Evolutionary conservation across 129 eudicot genomes (phyloP).

Genomic region (Escallonia rubra): DNA sequence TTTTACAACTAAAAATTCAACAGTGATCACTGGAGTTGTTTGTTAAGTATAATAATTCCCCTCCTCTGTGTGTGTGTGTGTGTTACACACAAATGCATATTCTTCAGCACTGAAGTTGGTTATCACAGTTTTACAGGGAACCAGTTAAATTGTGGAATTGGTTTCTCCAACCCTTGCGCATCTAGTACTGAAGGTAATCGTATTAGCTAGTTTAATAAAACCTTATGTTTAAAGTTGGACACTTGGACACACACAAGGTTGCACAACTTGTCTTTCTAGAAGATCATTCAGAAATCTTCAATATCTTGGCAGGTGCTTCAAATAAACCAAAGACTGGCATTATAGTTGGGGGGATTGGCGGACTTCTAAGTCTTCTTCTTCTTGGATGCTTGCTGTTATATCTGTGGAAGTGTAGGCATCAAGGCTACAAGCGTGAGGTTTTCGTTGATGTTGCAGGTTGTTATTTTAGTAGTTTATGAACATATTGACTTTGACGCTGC

Average conservation of each 20-base stretch:
- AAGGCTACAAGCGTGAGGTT: slow-evolving; percentile 73
- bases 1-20: not conserved
- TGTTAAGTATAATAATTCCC: not conserved
- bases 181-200: slow-evolving; percentile 53
- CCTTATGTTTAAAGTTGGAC: not conserved
- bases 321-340: slow-evolving; percentile 60
- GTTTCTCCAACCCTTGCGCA: slow-evolving; percentile 42
- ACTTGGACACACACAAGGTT: not conserved
- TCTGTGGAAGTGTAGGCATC: slow-evolving; percentile 61
- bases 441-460: slow-evolving; percentile 92
- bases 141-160: slow-evolving; percentile 66
- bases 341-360: slow-evolving; percentile 54
- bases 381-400: slow-evolving; percentile 49
- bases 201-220: slow-evolving; percentile 1
- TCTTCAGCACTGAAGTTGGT: slow-evolving; percentile 17
- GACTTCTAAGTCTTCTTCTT: slow-evolving; percentile 49
- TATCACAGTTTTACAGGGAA: slow-evolving; percentile 83
- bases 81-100: not conserved
- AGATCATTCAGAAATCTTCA: slow-evolving; percentile 7
- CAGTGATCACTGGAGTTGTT: not conserved
- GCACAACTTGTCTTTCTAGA: not conserved
- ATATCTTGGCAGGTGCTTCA: slow-evolving; percentile 47
- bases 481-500: too few relatives aligned
- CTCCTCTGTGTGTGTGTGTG: slow-evolving; percentile 2
- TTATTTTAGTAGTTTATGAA: slow-evolving; percentile 3